phyloP scores from a whole-genome alignment of 257 asterid genomes.

The Rhazya stricta region DNA sequence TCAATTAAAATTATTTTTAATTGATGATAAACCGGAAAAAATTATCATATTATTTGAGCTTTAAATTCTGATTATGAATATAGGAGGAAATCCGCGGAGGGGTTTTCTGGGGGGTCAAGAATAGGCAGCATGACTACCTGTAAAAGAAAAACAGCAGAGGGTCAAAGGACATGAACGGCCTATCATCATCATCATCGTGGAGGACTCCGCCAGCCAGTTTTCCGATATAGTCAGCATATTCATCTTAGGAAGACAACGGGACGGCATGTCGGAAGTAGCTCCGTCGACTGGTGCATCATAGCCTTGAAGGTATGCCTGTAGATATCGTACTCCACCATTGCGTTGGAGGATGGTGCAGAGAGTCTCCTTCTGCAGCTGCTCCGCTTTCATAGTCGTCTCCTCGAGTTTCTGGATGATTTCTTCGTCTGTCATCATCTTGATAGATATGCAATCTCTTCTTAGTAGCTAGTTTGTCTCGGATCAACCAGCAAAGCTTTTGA shows the following conservation, averaged over 20 bases:
- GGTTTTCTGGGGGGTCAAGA: too few species aligned
- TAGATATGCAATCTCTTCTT: too few species aligned
- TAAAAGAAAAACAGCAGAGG: slow-evolving; percentile 17
- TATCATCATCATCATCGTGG: neutral
- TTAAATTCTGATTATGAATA: too few species aligned
- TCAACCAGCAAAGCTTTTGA: too few species aligned
- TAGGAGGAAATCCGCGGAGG: too few species aligned
- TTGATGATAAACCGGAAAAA: too few species aligned
- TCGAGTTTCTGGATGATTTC: slow-evolving; percentile 18
- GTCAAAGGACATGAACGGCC: slow-evolving; percentile 16
- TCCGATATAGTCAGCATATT: slow-evolving; percentile 15
- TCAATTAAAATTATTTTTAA: too few species aligned
- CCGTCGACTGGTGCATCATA: neutral
- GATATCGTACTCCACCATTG: slow-evolving; percentile 17
- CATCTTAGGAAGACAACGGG: slow-evolving; percentile 22
- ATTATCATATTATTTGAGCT: too few species aligned
- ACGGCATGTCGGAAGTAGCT: slow-evolving; percentile 14
- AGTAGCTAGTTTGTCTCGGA: too few species aligned
- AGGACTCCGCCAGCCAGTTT: slow-evolving; percentile 18
- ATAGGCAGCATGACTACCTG: slow-evolving; percentile 1
- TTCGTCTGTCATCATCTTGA: slow-evolving; percentile 16
- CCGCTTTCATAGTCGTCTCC: slow-evolving; percentile 18
- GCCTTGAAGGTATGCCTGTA: slow-evolving; percentile 10
- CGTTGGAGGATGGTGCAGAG: slow-evolving; percentile 15
- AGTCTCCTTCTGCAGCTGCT: slow-evolving; percentile 18